Base-by-base conservation (phyloP, 306 rosid species). In the Casuarina equisetifolia region DNA sequence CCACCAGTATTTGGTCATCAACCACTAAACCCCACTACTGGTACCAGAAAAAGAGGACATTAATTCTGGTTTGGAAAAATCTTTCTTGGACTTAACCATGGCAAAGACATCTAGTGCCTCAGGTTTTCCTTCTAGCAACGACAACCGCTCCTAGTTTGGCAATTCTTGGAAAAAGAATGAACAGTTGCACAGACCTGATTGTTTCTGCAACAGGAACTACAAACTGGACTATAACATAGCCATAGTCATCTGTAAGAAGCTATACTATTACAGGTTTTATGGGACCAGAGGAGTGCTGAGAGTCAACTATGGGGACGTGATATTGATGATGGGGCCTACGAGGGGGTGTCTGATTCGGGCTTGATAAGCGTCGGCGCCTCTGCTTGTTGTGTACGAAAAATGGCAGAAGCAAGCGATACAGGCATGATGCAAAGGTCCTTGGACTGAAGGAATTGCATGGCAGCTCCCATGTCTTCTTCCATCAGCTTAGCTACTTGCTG, bases 341-440 rank as follows among this genome's bases (percentile, higher is more conserved):
- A 82, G 64, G 91, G 87, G 81, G 51, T 84, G 90, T 92, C 87
- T 59, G 92, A 85, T 84, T 95, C 97, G 9, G 97, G 96, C 83
- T 91, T 95, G 58, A 91, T 86, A 44, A 74, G 79, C 42, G 88
- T 42, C 0, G 89, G 69, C 43, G 90, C 69, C 12, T 92, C 97
- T 0, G 91, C 81, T 70, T 91, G 96, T 58, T 92, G 93, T 63
- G 92, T 86, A 49, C 85, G 82, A 73, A 95, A 92, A 72, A 95
- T 95, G 13, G 97, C 94, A 1, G 99, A 91, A 74, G 99, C 97
- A n/a, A 95, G 90, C 6, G 99, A 95, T 77, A 95, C 83, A 2
- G 99, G 99, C 99, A 95, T 95, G 82, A 95, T 92, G 84, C 99
- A 95, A 9, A 95, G 98, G 45, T 97, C 96, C 85, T 92, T 95